These are phyloP conservation scores for Atkinsonella hypoxylon DNA, from an alignment of 2,329 filamentous ascomycete genomes.

Conservation along the genomic window DNA sequence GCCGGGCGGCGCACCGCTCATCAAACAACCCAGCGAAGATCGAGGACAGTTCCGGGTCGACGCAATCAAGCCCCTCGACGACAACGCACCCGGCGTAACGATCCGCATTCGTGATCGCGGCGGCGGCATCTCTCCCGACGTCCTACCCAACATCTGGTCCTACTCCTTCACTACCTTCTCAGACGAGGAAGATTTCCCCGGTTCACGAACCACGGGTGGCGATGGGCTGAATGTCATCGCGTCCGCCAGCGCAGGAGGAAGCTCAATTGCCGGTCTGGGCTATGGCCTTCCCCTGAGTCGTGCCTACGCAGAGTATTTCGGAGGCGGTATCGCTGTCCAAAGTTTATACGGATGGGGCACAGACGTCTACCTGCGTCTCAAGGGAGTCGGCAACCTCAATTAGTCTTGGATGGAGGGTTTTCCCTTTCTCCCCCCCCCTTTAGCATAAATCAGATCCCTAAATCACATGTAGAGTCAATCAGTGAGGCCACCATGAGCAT, in stretches of 20 bases:
- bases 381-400: slow-evolving; percentile 47
- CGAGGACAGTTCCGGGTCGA: slow-evolving; percentile 31
- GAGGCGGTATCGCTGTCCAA: slow-evolving; percentile 88
- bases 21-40: slow-evolving; percentile 24
- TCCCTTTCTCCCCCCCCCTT: too few species aligned
- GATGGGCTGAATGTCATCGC: slow-evolving; percentile 64
- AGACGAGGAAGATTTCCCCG: slow-evolving; percentile 37
- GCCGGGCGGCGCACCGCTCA: slow-evolving; percentile 12
- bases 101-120: slow-evolving; percentile 94
- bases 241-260: slow-evolving; percentile 56
- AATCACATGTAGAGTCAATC: too few species aligned
- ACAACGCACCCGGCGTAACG: slow-evolving; percentile 72
- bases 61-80: slow-evolving; percentile 45
- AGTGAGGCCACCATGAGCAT: too few species aligned
- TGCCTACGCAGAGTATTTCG: slow-evolving; percentile 97
- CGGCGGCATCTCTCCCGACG: slow-evolving; percentile 77
- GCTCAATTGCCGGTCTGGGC: slow-evolving; percentile 82
- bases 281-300: slow-evolving; percentile 85
- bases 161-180: slow-evolving; percentile 96
- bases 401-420: neutral
- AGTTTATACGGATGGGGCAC: slow-evolving; percentile 88
- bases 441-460: too few species aligned
- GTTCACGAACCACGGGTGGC: slow-evolving; percentile 34
- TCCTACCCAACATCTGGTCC: slow-evolving; percentile 82
- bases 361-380: slow-evolving; percentile 54